phyloP scores from a whole-genome alignment of 2,329 filamentous ascomycete genomes.

The Chrysoporthe puriensis region DNA sequence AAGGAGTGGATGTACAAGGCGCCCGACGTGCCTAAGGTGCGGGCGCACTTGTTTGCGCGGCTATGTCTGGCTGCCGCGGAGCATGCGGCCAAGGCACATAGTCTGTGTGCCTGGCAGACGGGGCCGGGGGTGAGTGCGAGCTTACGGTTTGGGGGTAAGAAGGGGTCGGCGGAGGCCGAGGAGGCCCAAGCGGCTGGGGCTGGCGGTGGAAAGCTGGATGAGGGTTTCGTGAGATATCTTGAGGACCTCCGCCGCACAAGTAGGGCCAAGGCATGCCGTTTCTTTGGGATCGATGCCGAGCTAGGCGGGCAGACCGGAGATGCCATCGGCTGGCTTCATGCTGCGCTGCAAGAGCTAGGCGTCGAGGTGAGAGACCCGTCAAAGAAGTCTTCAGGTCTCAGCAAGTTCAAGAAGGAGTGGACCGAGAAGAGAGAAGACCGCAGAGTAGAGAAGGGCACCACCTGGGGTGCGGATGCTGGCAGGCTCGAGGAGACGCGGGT shows the following conservation, averaged over 20 bases:
- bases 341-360: conserved; percentile 75
- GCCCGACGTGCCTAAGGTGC: conserved; percentile 84
- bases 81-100: conserved; percentile 75
- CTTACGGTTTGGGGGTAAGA: conserved; percentile 15
- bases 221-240: conserved; percentile 71
- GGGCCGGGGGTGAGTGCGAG: conserved; percentile 8
- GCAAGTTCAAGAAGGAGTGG: conserved; percentile 73
- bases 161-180: conserved; percentile 32
- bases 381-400: conserved; percentile 61
- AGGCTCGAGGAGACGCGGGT: conserved; percentile 83
- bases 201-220: conserved; percentile 58
- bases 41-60: conserved; percentile 84
- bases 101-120: conserved; percentile 43
- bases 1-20: conserved; percentile 97
- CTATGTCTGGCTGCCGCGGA: conserved; percentile 87
- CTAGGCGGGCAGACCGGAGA: conserved; percentile 78
- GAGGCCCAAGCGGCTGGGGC: conserved; percentile 32
- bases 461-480: conserved; percentile 84
- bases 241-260: conserved; percentile 75
- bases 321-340: conserved; percentile 84
- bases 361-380: conserved; percentile 54
- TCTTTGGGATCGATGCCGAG: conserved; percentile 90
- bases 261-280: conserved; percentile 83
- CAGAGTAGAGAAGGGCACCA: conserved; percentile 71
- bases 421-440: conserved; percentile 79